Percentiles rank a stretch among this genome's conserved stretches.
phyloP scores from a whole-genome alignment of 192 early-diverging fungal genomes.

The Pilobolus umbonatus region DNA sequence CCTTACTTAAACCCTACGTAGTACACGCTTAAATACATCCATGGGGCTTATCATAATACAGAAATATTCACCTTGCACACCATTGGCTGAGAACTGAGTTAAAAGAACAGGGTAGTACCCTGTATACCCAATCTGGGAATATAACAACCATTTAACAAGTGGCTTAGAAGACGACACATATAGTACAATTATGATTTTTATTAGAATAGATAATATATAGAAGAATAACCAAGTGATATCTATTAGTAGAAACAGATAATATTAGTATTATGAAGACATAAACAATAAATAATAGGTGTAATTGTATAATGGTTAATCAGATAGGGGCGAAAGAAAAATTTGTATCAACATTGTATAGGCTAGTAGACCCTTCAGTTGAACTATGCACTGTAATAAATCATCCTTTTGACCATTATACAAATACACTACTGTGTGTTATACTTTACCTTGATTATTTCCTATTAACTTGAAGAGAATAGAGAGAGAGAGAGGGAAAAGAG shows the following conservation, averaged over 20 bases:
- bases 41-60: too few species aligned
- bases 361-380: constrained; percentile 12
- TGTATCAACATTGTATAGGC: constrained; percentile 9
- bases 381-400: constrained; percentile 9
- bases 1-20: not conserved
- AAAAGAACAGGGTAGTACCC: not conserved
- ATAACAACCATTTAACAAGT: not conserved
- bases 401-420: not conserved
- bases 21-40: too few species aligned
- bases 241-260: not conserved
- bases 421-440: not conserved
- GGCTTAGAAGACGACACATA: not conserved
- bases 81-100: not conserved
- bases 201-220: not conserved
- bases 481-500: not conserved
- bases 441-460: not conserved
- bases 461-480: not conserved
- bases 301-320: not conserved
- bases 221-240: not conserved
- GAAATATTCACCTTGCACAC: not conserved
- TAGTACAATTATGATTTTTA: not conserved
- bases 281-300: not conserved
- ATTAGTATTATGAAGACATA: not conserved
- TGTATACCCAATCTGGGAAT: not conserved
- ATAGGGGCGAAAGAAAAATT: constrained; percentile 12